Conservation (phyloP, 2,329 filamentous ascomycete genomes). For the Aspergillus pseudoviridinutans region DNA sequence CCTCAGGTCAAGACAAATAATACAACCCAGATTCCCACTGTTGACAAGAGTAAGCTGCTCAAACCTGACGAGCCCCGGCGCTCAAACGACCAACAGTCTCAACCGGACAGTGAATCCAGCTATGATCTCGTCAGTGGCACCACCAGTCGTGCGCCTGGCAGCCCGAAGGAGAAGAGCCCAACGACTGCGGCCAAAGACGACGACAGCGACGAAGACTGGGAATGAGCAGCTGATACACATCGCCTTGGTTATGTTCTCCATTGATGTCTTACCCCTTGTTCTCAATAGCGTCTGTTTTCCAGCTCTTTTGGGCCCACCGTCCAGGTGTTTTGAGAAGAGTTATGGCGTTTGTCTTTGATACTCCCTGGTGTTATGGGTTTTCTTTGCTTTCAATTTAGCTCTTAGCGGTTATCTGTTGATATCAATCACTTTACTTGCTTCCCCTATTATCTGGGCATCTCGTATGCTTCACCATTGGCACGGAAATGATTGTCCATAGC, state of each 20-base stretch:
- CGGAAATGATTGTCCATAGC: background rate
- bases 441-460: background rate
- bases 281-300: background rate
- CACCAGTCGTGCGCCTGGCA: conserved; percentile 71
- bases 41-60: conserved; percentile 41
- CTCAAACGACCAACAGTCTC: conserved; percentile 84
- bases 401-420: background rate
- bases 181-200: conserved; percentile 36
- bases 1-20: conserved; percentile 40
- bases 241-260: background rate
- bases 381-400: background rate
- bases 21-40: conserved; percentile 29
- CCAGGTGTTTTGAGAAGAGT: background rate
- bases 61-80: conserved; percentile 64
- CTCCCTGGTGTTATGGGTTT: background rate
- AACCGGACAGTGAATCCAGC: conserved; percentile 89
- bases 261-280: background rate
- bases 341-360: background rate
- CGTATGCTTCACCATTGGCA: background rate
- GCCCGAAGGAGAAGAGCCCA: conserved; percentile 51
- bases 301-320: background rate
- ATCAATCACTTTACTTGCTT: background rate
- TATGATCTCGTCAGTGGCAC: conserved; percentile 89
- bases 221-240: conserved; percentile 44
- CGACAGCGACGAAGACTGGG: conserved; percentile 74